A percentile compares a stretch with the other conserved stretches of the same genome.
Conservation (phyloP, 306 rosid species). For the Vicia faba region DNA sequence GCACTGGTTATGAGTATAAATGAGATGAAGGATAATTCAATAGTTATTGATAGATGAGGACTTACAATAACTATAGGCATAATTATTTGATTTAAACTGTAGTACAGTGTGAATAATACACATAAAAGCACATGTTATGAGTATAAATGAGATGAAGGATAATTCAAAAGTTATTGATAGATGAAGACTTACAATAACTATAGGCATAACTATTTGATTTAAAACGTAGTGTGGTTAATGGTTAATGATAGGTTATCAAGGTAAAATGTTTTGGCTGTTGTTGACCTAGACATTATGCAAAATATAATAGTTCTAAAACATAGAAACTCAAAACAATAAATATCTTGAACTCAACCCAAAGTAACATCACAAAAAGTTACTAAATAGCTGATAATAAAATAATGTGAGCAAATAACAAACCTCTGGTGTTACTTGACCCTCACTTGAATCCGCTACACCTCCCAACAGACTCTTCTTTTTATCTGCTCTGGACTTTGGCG, state of each 20-base stretch:
- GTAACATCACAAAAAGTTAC: constrained; percentile 7
- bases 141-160: constrained; percentile 9
- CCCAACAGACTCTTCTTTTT: constrained; percentile 81
- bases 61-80: background rate
- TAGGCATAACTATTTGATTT: background rate
- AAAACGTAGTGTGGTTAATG: background rate
- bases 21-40: background rate
- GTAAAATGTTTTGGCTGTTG: background rate
- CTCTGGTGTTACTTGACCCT: constrained; percentile 53
- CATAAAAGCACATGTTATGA: background rate
- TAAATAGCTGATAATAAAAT: constrained; percentile 23
- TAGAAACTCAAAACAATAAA: constrained; percentile 5
- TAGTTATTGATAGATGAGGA: background rate
- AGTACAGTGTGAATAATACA: background rate
- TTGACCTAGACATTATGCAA: background rate
- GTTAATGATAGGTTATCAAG: background rate
- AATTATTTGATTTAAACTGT: too few relatives aligned
- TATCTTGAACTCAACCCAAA: constrained; percentile 19
- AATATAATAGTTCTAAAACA: constrained; percentile 18
- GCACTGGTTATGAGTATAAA: background rate
- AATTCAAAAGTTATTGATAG: background rate
- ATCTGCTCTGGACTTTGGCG: constrained; percentile 76
- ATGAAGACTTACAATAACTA: background rate
- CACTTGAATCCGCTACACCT: constrained; percentile 53
- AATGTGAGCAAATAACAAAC: constrained; percentile 43